Evolutionary conservation across 805 yeast genomes (phyloP).

Genomic region (Danielozyma ontarioensis): DNA sequence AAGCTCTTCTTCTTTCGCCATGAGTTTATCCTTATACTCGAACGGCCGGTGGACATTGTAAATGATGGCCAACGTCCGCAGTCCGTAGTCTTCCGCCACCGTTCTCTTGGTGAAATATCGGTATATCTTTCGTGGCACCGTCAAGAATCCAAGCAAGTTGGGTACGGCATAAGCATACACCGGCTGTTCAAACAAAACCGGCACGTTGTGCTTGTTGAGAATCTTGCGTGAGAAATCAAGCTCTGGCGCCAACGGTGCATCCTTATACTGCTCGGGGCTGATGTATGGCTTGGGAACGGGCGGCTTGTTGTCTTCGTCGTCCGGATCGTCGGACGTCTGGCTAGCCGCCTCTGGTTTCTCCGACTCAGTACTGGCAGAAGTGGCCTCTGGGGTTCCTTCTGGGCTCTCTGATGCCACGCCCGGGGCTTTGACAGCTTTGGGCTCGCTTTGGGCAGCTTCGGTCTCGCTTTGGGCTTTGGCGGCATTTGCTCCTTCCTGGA

Average conservation of each 20-base stretch:
- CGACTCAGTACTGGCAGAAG: too few relatives aligned
- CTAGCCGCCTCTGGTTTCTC: constrained; percentile 12
- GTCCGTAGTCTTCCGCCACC: constrained; percentile 64
- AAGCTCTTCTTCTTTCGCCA: constrained; percentile 58
- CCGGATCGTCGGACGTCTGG: constrained; percentile 20
- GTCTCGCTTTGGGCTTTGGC: constrained; percentile 7
- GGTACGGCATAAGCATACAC: constrained; percentile 71
- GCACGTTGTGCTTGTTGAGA: constrained; percentile 35
- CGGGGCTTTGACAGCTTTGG: neutral
- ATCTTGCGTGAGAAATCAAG: constrained; percentile 32
- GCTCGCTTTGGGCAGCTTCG: constrained; percentile 5
- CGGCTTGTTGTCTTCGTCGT: constrained; percentile 22
- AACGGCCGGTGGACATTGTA: constrained; percentile 52
- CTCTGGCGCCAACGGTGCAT: constrained; percentile 57
- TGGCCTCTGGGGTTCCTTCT: too few relatives aligned
- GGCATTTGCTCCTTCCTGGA: constrained; percentile 9
- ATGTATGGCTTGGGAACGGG: constrained; percentile 66
- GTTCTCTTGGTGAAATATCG: constrained; percentile 71
- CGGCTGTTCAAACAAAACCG: constrained; percentile 72
- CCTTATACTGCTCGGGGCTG: constrained; percentile 49
- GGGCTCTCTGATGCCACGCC: constrained; percentile 1
- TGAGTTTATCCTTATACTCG: constrained; percentile 34
- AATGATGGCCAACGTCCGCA: constrained; percentile 48
- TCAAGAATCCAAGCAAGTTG: constrained; percentile 71
- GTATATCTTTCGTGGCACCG: constrained; percentile 69